Evolutionary conservation across 176 grass and related monocot genomes (phyloP).

Genomic region (Thalia dealbata): DNA sequence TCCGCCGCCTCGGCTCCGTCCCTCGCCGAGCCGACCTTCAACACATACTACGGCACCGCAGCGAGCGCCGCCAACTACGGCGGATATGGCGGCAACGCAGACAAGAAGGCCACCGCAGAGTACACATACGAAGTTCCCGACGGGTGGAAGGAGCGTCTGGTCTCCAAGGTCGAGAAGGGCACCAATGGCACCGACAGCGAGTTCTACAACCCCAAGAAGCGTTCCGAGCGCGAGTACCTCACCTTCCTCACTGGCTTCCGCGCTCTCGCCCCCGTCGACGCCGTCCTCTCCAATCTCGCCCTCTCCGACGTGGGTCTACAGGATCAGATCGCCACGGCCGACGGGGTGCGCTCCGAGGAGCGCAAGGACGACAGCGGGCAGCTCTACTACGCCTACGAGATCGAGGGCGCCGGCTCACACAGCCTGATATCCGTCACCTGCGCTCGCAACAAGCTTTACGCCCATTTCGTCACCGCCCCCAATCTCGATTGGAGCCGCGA

Average conservation of each 20-base stretch:
- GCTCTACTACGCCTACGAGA: slow-evolving; percentile 91
- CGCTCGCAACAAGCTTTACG: slow-evolving; percentile 78
- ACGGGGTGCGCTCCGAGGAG: slow-evolving; percentile 42
- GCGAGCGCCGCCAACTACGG: slow-evolving; percentile 91
- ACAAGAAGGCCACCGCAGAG: slow-evolving; percentile 81
- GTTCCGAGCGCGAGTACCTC: slow-evolving; percentile 77
- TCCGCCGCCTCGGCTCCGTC: slow-evolving; percentile 14
- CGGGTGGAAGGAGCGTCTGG: slow-evolving; percentile 85
- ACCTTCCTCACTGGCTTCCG: slow-evolving; percentile 68
- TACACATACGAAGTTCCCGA: slow-evolving; percentile 78
- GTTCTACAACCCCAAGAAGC: slow-evolving; percentile 93
- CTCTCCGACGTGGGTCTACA: slow-evolving; percentile 76
- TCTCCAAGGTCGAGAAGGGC: slow-evolving; percentile 98
- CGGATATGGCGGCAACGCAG: slow-evolving; percentile 87
- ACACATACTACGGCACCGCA: slow-evolving; percentile 64
- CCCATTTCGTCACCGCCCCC: slow-evolving; percentile 75
- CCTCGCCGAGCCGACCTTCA: slow-evolving; percentile 29
- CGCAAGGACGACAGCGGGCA: slow-evolving; percentile 40
- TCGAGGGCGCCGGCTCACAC: slow-evolving; percentile 58
- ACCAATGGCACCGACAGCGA: slow-evolving; percentile 95
- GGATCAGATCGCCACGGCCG: slow-evolving; percentile 80
- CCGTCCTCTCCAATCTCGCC: slow-evolving; percentile 79
- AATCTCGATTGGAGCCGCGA: slow-evolving; percentile 69
- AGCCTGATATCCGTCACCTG: slow-evolving; percentile 88
- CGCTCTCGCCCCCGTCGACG: slow-evolving; percentile 61